Evolutionary conservation across 371 early-diverging fungal genomes (phyloP).

Genomic region (Mucor saturninus): DNA sequence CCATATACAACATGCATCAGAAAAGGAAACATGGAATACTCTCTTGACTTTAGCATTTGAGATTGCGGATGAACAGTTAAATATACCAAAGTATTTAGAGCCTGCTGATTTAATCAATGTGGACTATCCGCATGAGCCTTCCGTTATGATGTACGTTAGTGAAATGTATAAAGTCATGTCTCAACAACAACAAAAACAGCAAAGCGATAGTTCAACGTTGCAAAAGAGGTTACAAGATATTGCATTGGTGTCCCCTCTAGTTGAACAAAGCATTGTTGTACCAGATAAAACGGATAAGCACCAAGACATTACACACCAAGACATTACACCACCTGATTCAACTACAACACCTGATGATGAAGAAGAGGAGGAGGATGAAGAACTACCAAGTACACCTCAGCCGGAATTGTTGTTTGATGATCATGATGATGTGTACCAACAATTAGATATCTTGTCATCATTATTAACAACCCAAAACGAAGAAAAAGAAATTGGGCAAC

Average conservation of each 20-base stretch:
- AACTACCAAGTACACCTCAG: constrained; percentile 17
- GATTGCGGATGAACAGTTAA: constrained; percentile 37
- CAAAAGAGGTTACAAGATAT: constrained; percentile 21
- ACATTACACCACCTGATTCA: constrained; percentile 10
- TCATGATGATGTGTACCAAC: constrained; percentile 13
- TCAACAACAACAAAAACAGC: constrained; percentile 14
- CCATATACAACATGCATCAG: constrained; percentile 22
- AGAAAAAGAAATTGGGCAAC: background rate
- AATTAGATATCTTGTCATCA: constrained; percentile 15
- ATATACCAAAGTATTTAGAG: constrained; percentile 47
- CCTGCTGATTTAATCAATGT: constrained; percentile 38
- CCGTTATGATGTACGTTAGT: constrained; percentile 55
- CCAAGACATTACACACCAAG: background rate
- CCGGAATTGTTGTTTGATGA: constrained; percentile 16
- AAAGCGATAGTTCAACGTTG: constrained; percentile 7
- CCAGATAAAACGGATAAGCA: background rate
- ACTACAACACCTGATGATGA: background rate
- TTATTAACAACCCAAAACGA: background rate
- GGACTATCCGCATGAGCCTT: constrained; percentile 54
- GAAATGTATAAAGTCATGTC: constrained; percentile 51
- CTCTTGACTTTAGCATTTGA: constrained; percentile 40
- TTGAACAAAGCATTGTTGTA: background rate
- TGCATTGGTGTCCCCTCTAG: background rate
- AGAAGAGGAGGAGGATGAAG: background rate
- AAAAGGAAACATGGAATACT: constrained; percentile 36